phyloP scores from a whole-genome alignment of 306 rosid species.

The Spatholobus suberectus region DNA sequence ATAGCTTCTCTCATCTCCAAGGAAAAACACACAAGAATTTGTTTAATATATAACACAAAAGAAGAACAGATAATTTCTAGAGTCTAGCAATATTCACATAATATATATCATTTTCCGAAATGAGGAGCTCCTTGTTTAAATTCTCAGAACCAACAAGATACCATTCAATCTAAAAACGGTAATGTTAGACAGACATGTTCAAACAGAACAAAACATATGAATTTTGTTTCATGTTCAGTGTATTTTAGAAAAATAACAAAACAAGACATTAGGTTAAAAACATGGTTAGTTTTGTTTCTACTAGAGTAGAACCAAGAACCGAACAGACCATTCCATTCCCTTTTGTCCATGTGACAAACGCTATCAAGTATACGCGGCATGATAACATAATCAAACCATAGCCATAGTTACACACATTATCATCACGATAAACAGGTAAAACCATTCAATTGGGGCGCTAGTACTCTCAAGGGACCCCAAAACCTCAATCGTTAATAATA shows the following conservation, averaged over 20 bases:
- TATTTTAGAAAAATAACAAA: not conserved
- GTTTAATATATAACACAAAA: not conserved
- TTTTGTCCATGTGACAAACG: not conserved
- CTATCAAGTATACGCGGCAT: not conserved
- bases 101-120: not conserved
- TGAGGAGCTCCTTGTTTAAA: not conserved
- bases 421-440: not conserved
- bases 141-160: not conserved
- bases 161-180: not conserved
- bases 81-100: not conserved
- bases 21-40: not conserved
- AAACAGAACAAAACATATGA: not conserved
- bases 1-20: not conserved
- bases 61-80: not conserved
- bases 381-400: conserved; percentile 13
- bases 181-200: not conserved
- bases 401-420: conserved; percentile 1
- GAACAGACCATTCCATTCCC: not conserved
- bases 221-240: too few relatives aligned
- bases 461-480: not conserved
- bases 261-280: not conserved
- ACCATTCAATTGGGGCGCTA: not conserved
- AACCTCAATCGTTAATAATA: not conserved
- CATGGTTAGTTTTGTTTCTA: not conserved
- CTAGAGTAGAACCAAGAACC: not conserved